Base-by-base conservation (phyloP, 305 asterid genomes). In the Fraxinus latifolia region DNA sequence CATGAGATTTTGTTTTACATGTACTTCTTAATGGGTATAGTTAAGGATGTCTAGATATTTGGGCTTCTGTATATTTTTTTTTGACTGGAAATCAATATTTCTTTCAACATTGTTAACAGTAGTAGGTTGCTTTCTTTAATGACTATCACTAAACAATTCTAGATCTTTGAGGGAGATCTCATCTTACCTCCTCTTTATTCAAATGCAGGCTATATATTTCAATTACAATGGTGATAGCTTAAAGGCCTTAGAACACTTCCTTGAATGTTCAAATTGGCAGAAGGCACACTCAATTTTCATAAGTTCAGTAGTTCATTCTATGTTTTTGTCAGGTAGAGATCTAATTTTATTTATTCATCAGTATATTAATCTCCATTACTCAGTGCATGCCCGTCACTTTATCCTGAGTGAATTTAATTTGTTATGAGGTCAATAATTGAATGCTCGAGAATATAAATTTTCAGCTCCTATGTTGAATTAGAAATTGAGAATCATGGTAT, bases 241-340 rank as follows among this genome's bases (percentile, higher is more conserved):
- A 5, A 95, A 94, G 89, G 98, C 99, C 65, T 87, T 94, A 55
- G 91, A 92, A 42, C 97, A 94, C 87, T 95, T 89, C 86, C 89
- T 94, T 82, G 93, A 93, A 87, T 94, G 96, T 86, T 92, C 82
- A 82, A 87, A 90, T 84, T 95, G 97, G 98, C 99, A 94, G 86
- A 95, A 87, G 86, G 97, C 99, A 33, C 99, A 95, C 86, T 88
- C 94, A 55, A 83, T 93, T 87, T 95, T 95, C 88, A 82, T 92
- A 84, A 90, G 93, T 82, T 86, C 94, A 60, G 95, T 91, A 86
- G 95, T 97, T 77, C 97, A 91, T 85, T 89, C 97, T 78, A 91
- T 94, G 87, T 95, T 89, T 87, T 89, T 94, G 89, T 93, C 99
- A 84, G 98, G 99, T 93, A 88, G 55, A 79, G 12, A 72, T 27